These are phyloP conservation scores for Bryoerythrophyllum caledonicum DNA, from an alignment of 225 moss, liverwort and hornwort genomes.

Conservation along the genomic window DNA sequence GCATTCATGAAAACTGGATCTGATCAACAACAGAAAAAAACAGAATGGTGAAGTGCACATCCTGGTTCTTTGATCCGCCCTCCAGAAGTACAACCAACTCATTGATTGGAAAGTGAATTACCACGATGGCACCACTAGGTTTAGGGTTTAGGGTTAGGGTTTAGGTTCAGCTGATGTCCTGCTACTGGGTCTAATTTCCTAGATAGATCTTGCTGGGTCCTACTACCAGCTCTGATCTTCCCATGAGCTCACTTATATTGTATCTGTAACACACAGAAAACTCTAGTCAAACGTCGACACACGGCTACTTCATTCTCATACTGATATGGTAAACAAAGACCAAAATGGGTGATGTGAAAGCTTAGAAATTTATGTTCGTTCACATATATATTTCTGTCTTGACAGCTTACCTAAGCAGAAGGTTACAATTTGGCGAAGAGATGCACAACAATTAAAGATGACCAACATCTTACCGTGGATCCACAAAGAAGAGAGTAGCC, in stretches of 20 bases:
- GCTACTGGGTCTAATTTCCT: no score
- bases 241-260: conserved; percentile 31
- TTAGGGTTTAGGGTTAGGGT: no score
- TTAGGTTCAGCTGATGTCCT: no score
- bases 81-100: background rate
- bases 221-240: no score
- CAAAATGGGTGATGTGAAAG: background rate
- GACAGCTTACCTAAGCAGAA: background rate
- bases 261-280: conserved; percentile 19
- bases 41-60: background rate
- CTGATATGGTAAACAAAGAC: background rate
- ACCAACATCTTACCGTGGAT: conserved; percentile 8
- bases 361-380: background rate
- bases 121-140: background rate
- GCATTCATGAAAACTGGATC: background rate
- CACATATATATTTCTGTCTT: background rate
- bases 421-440: background rate
- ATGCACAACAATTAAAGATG: conserved; percentile 11
- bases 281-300: background rate
- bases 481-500: conserved; percentile 27
- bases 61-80: conserved; percentile 6
- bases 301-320: background rate
- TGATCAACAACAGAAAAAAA: background rate
- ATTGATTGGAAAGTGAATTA: background rate
- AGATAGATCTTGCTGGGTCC: no score